Evolutionary conservation across 2,329 filamentous ascomycete genomes (phyloP).

Genomic region (Fusarium citri): DNA sequence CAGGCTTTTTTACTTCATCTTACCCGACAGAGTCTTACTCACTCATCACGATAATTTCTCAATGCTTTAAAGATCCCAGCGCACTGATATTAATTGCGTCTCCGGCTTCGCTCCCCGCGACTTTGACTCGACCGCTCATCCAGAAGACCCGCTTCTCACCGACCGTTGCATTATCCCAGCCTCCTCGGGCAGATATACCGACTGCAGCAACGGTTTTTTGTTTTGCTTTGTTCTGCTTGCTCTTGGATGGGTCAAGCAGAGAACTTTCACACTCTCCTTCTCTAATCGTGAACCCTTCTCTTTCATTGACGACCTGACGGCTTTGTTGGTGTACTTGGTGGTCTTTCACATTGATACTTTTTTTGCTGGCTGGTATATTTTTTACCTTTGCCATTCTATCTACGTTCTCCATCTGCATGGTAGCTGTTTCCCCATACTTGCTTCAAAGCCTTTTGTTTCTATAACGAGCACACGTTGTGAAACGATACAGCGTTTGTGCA

Average conservation of each 20-base stretch:
- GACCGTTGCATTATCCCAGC: constrained; percentile 44
- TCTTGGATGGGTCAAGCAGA: constrained; percentile 33
- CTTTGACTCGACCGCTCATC: constrained; percentile 43
- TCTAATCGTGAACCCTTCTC: constrained; percentile 25
- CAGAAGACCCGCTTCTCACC: constrained; percentile 45
- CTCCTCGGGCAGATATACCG: constrained; percentile 39
- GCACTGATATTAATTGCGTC: constrained; percentile 27
- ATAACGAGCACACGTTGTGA: constrained; percentile 31
- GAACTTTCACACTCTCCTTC: constrained; percentile 26
- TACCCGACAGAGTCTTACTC: constrained; percentile 6
- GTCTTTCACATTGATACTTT: constrained; percentile 30
- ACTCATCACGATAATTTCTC: constrained; percentile 19
- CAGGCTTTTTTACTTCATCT: constrained; percentile 36
- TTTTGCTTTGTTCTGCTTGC: constrained; percentile 7
- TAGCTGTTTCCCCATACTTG: constrained; percentile 21
- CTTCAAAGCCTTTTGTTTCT: constrained; percentile 16
- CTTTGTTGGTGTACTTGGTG: constrained; percentile 26
- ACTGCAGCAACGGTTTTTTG: constrained; percentile 27
- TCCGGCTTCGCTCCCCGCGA: constrained; percentile 36
- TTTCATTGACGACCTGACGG: constrained; percentile 34
- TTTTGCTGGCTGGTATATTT: constrained; percentile 27
- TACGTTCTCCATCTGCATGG: constrained; percentile 32
- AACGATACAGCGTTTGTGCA: constrained; percentile 34
- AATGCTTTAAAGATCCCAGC: constrained; percentile 14
- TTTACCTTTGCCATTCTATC: constrained; percentile 23